Percentiles rank a stretch among this genome's conserved stretches.
Conservation (phyloP, 1,284 basidiomycete genomes). For the Stygiomarasmius scandens region DNA sequence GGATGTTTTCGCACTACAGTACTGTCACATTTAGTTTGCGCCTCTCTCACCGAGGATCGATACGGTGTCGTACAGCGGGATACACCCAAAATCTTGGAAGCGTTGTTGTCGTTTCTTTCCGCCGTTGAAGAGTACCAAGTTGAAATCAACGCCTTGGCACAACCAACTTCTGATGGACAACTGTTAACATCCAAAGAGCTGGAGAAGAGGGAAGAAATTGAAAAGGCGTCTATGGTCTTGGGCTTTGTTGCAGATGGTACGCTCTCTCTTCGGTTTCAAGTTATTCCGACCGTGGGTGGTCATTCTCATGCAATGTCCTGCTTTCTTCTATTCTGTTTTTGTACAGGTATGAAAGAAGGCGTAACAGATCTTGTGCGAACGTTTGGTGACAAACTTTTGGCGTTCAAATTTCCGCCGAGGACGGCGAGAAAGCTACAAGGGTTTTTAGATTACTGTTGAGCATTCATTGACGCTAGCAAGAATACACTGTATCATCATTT, state of each 20-base stretch:
- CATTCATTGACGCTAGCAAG: neutral
- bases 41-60: slow-evolving; percentile 76
- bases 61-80: slow-evolving; percentile 85
- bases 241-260: slow-evolving; percentile 63
- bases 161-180: slow-evolving; percentile 31
- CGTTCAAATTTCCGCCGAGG: slow-evolving; percentile 76
- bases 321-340: slow-evolving; percentile 4
- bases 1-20: slow-evolving; percentile 43
- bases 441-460: slow-evolving; percentile 63
- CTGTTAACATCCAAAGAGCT: slow-evolving; percentile 40
- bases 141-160: slow-evolving; percentile 38
- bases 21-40: slow-evolving; percentile 67
- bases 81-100: slow-evolving; percentile 79
- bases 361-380: slow-evolving; percentile 68
- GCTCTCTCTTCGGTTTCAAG: slow-evolving; percentile 24
- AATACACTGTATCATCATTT: neutral
- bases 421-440: slow-evolving; percentile 68
- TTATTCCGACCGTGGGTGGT: too few relatives aligned
- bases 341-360: slow-evolving; percentile 67
- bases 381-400: slow-evolving; percentile 73
- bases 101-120: slow-evolving; percentile 64
- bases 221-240: slow-evolving; percentile 55
- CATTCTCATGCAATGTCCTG: too few relatives aligned
- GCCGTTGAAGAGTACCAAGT: slow-evolving; percentile 66
- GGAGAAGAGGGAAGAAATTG: slow-evolving; percentile 44